Percentiles rank a stretch among this genome's conserved stretches.
Conservation (phyloP, 805 yeast genomes). For the Metschnikowia sp. region DNA sequence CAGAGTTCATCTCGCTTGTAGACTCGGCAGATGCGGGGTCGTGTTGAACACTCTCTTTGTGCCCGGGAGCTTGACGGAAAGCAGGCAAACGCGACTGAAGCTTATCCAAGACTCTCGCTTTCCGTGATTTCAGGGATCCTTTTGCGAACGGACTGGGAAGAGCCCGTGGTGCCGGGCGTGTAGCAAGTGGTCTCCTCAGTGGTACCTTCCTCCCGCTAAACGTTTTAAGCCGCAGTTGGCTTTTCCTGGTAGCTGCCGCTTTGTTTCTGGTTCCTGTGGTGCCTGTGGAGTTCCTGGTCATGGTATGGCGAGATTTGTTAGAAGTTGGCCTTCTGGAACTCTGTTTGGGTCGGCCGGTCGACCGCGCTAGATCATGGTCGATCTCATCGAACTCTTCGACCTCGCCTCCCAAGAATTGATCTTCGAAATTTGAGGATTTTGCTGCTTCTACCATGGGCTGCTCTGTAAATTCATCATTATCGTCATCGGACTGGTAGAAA, state of each 20-base stretch:
- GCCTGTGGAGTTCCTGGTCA: too few relatives aligned
- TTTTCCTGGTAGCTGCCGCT: too few relatives aligned
- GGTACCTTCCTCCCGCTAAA: too few relatives aligned
- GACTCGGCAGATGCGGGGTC: neutral
- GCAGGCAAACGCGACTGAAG: constrained; percentile 4
- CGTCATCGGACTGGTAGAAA: too few relatives aligned
- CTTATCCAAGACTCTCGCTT: neutral
- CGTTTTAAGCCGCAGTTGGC: too few relatives aligned
- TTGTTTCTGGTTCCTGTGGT: too few relatives aligned
- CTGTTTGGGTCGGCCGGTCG: neutral
- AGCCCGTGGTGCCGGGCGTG: too few relatives aligned
- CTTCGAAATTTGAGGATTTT: too few relatives aligned
- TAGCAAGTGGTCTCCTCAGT: too few relatives aligned
- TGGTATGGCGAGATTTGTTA: too few relatives aligned
- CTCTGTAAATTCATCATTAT: too few relatives aligned
- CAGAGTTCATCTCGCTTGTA: neutral
- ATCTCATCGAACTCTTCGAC: constrained; percentile 11
- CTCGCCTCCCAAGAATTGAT: neutral
- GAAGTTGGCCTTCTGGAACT: neutral
- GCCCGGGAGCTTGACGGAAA: neutral
- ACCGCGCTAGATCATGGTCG: constrained; percentile 9
- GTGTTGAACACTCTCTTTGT: neutral
- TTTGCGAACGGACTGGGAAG: neutral
- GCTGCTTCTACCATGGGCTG: neutral
- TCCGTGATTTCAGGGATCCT: neutral